Base-by-base conservation (phyloP, 1,139 yeast species). In the Pneumocystis sp. region DNA sequence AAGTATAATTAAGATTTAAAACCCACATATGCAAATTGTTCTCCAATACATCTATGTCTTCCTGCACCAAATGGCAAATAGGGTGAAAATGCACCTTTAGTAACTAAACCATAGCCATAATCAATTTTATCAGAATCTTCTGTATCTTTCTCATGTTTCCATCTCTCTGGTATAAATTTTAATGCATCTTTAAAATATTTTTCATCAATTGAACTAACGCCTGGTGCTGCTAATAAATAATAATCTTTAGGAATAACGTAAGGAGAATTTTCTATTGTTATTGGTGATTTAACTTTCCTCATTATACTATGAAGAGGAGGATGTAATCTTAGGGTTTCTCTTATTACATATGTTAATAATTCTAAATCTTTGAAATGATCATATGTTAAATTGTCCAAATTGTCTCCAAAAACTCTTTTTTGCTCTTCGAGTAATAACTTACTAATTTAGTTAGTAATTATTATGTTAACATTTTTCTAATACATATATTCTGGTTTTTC, bases 11-110 rank as follows among this genome's bases (percentile, higher is more conserved):
- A 42, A 25, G 4, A 39, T 42, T 31, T 42, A 29, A 31, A n/a
- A 6, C 40, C 31, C 70, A 87, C 85, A 76, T 86, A 89, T 61
- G 99, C 99, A 79, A 93, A 93, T 75, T 91, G 97, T 78, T 93
- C 99, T 73, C 99, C 99, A 74, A 93, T 90, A 79, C 99, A 93
- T 79, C 98, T 87, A 76, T 93, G 99, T 81, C 99, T 88, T 71
- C 99, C 99, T 76, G 97, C 98, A 72, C 98, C 98, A 74, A 93
- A 93, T 66, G 98, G 98, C 75, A 93, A 83, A 78, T 89, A 95
- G 66, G 98, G 96, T 63, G 96, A 89, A 34, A 88, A 79, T 61
- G 93, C 97, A 77, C 97, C 98, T 78, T 93, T 93, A 64, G 96
- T 85, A 70, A 93, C 89, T 68, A 91, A 89, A 74, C 97, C 97